Conservation (phyloP, 306 rosid genomes). For the Datisca glomerata region DNA sequence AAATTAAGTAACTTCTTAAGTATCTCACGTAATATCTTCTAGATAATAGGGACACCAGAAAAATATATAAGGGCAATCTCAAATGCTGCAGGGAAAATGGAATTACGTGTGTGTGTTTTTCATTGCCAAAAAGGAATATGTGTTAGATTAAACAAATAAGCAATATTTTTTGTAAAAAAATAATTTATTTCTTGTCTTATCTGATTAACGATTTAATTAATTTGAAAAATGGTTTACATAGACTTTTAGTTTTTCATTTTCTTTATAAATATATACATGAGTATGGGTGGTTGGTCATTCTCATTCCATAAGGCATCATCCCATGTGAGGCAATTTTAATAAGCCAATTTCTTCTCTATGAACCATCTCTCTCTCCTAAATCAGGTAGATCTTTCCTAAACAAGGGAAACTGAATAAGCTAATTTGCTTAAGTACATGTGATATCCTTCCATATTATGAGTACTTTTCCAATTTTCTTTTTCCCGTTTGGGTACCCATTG, state of each 20-base stretch:
- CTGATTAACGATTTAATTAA: neutral
- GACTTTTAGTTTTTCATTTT: conserved; percentile 6
- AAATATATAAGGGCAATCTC: neutral
- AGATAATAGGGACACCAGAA: neutral
- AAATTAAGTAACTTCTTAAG: neutral
- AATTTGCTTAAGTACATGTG: too few relatives aligned
- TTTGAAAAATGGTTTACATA: too few relatives aligned
- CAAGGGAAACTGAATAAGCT: too few relatives aligned
- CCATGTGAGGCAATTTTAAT: conserved; percentile 23
- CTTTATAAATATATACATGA: neutral
- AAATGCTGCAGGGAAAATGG: neutral
- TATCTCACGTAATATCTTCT: neutral
- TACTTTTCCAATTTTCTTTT: too few relatives aligned
- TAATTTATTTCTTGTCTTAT: neutral
- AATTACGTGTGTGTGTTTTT: too few relatives aligned
- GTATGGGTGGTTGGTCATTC: conserved; percentile 16
- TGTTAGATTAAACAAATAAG: conserved; percentile 10
- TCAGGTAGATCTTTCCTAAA: too few relatives aligned
- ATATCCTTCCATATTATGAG: too few relatives aligned
- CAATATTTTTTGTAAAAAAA: too few relatives aligned
- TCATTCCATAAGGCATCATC: conserved; percentile 34
- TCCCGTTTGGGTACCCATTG: too few relatives aligned
- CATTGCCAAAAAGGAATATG: too few relatives aligned
- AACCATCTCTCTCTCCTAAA: too few relatives aligned
- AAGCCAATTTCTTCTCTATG: neutral